These are phyloP conservation scores for Plasmodium relictum DNA, from an alignment of 169 alveolate species.

Conservation along the genomic window DNA sequence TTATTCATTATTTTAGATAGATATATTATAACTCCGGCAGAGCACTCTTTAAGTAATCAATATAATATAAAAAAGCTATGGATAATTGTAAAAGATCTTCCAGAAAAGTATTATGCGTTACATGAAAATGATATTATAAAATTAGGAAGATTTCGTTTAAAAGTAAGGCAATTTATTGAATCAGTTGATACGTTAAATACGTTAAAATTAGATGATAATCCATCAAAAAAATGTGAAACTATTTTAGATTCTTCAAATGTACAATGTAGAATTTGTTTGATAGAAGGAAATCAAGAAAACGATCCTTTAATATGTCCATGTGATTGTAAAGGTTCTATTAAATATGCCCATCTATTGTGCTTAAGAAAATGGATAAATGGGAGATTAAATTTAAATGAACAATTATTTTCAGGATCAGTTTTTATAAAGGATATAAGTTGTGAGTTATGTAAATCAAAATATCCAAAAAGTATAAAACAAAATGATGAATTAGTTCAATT, in stretches of 20 bases:
- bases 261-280: slow-evolving; percentile 95
- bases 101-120: slow-evolving; percentile 87
- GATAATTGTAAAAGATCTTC: slow-evolving; percentile 92
- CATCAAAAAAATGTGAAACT: slow-evolving; percentile 59
- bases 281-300: slow-evolving; percentile 91
- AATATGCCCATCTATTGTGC: slow-evolving; percentile 95
- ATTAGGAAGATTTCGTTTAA: slow-evolving; percentile 94
- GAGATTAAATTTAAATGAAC: slow-evolving; percentile 87
- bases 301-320: slow-evolving; percentile 94
- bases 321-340: slow-evolving; percentile 94
- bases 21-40: slow-evolving; percentile 85
- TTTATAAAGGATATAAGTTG: slow-evolving; percentile 88
- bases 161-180: slow-evolving; percentile 91
- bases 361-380: slow-evolving; percentile 96
- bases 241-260: slow-evolving; percentile 59
- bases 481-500: slow-evolving; percentile 86
- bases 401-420: slow-evolving; percentile 80
- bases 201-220: slow-evolving; percentile 58
- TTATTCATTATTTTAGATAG: slow-evolving; percentile 26
- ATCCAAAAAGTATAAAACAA: slow-evolving; percentile 85
- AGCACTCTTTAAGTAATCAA: slow-evolving; percentile 75
- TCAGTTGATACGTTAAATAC: slow-evolving; percentile 59
- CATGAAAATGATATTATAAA: slow-evolving; percentile 94
- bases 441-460: slow-evolving; percentile 89
- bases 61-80: slow-evolving; percentile 91